Evolutionary conservation across 2,329 filamentous ascomycete genomes (phyloP), one percentile per base, ranked within the genome.

Genomic region (Ophiocordyceps camponoti-rufipedis): DNA sequence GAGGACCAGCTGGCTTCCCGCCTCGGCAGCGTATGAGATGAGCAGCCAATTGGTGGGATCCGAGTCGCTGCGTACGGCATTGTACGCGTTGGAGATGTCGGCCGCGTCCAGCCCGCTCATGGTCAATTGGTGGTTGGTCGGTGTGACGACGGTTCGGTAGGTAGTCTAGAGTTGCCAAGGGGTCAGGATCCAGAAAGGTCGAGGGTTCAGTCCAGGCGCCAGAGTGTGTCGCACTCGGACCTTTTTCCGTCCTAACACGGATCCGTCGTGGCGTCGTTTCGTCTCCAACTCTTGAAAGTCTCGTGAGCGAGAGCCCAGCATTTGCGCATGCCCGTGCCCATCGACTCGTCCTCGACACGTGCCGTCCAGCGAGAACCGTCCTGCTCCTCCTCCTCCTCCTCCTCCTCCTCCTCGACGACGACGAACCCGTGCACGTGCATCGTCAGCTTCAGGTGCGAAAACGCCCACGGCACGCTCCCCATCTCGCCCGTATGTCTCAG

Each of bases 21-120:
- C 66, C 23, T 70, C 62, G 2, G 65, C 62, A 11, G 71, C 68
- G 62, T 80, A 74, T 52, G 75, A 78, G 52, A 83, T 67, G 47
- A 83, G 68, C 19, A 83, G 69, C 78, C 78, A 83, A 63, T 78
- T 81, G 50, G 69, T 74, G 47, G 66, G 61, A 49, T 79, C 71
- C 59, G 79, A 80, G 69, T 82, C 78, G 52, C 69, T 74, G 49
- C 78, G 77, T 47, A 82, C 77, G 48, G 74, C 72, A 28, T 81
- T 74, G 68, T 82, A 82, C 51, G 78, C 79, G 45, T 70, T 66
- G 46, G 69, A 64, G 54, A 82, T 73, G 41, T 80, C 77, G 57
- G 75, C 68, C 47, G 68, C 59, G 56, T 76, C 65, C 57, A 69
- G 62, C 54, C 71, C 71, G 50, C 73, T 77, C 74, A 78, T 78